phyloP scores from a whole-genome alignment of 2,329 filamentous ascomycete species.

The Aspergillus japonicus region DNA sequence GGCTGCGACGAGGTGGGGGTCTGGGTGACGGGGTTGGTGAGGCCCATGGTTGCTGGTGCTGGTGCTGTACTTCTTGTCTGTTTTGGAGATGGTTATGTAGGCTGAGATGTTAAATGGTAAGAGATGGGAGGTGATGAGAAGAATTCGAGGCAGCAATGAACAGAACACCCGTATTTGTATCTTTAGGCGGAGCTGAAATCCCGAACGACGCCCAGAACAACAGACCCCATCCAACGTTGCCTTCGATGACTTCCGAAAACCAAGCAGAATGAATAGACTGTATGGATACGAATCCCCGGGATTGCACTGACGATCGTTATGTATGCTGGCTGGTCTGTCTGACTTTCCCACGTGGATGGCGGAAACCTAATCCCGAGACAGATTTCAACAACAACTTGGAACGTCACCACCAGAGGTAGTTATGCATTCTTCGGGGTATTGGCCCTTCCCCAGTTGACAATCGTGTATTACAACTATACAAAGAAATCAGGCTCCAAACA shows the following conservation, averaged over 20 bases:
- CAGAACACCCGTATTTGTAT: not conserved
- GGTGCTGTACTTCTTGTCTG: too few relatives aligned
- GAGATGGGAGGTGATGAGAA: too few relatives aligned
- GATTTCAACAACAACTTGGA: not conserved
- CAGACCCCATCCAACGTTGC: too few relatives aligned
- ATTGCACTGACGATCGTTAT: not conserved
- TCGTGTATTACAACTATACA: constrained; percentile 11
- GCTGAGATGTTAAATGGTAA: too few relatives aligned
- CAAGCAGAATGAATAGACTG: too few relatives aligned
- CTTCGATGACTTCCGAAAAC: too few relatives aligned
- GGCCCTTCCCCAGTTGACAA: not conserved
- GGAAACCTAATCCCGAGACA: constrained; percentile 15
- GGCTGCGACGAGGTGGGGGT: not conserved
- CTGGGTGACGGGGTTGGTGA: not conserved
- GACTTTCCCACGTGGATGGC: constrained; percentile 7
- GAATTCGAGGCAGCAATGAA: too few relatives aligned
- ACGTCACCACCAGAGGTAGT: not conserved
- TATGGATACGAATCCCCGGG: too few relatives aligned
- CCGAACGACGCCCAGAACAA: not conserved
- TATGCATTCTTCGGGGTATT: not conserved
- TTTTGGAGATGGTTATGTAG: too few relatives aligned
- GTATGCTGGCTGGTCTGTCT: not conserved
- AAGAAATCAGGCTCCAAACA: not conserved
- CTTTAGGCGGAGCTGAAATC: not conserved
- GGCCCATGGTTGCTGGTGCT: not conserved